Percentiles rank a stretch among this genome's conserved stretches.
phyloP scores from a whole-genome alignment of 192 early-diverging fungal species.

The Phlyctochytrium planicorne region DNA sequence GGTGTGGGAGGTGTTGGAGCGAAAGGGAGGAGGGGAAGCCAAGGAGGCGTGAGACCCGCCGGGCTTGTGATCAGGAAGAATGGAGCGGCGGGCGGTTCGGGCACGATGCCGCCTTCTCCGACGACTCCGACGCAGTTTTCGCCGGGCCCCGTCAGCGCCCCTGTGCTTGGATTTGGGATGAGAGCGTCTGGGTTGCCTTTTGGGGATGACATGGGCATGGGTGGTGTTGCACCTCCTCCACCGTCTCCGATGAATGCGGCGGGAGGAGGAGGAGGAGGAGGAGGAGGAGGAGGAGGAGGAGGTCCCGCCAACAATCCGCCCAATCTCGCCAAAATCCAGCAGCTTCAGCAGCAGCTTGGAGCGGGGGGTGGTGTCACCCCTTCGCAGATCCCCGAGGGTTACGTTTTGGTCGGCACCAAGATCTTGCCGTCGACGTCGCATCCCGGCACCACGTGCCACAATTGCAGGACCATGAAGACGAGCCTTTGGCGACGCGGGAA shows the following conservation, averaged over 20 bases:
- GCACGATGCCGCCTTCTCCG: too few relatives aligned
- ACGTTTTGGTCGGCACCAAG: not conserved
- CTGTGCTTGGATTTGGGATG: too few relatives aligned
- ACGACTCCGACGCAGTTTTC: too few relatives aligned
- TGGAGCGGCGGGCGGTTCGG: too few relatives aligned
- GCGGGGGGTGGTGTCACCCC: too few relatives aligned
- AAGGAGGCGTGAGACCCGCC: too few relatives aligned
- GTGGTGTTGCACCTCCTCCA: not conserved
- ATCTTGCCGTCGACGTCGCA: not conserved
- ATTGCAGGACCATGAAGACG: constrained; percentile 87
- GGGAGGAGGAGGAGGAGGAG: not conserved
- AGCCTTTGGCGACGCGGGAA: constrained; percentile 94
- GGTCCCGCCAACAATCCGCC: not conserved
- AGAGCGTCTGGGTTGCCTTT: too few relatives aligned
- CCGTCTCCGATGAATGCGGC: not conserved
- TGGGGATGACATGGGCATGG: not conserved
- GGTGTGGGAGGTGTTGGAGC: not conserved
- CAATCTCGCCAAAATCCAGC: too few relatives aligned
- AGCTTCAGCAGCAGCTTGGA: too few relatives aligned
- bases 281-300: not conserved
- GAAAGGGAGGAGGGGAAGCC: too few relatives aligned
- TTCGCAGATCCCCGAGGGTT: not conserved
- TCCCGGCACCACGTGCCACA: constrained; percentile 25
- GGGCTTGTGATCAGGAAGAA: too few relatives aligned
- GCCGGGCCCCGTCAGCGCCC: too few relatives aligned